These are phyloP conservation scores for Angomonas ambiguus DNA, from an alignment of 208 protist genomes.

Conservation along the genomic window DNA sequence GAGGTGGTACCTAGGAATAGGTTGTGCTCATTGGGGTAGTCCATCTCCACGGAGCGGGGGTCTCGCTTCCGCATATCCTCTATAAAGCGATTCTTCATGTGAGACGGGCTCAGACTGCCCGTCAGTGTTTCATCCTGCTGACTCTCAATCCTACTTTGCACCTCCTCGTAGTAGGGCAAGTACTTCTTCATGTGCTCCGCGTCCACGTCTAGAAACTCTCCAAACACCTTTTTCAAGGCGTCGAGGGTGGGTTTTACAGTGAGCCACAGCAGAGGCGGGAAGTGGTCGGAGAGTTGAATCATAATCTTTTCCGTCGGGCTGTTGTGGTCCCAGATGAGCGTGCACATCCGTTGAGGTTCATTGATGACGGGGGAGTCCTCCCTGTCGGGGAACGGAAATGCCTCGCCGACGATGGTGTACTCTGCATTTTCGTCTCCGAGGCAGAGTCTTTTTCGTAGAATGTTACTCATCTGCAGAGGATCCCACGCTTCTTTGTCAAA, in stretches of 20 bases:
- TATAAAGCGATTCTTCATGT: constrained; percentile 83
- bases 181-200: constrained; percentile 89
- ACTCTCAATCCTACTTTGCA: constrained; percentile 79
- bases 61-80: constrained; percentile 86
- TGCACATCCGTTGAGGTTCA: constrained; percentile 68
- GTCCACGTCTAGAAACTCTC: constrained; percentile 88
- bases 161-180: constrained; percentile 83
- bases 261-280: constrained; percentile 89
- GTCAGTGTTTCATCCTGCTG: constrained; percentile 68
- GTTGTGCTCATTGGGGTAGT: constrained; percentile 78
- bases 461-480: constrained; percentile 74
- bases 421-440: constrained; percentile 72
- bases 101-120: constrained; percentile 64
- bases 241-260: constrained; percentile 76
- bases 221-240: constrained; percentile 79
- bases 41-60: constrained; percentile 70
- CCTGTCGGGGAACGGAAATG: constrained; percentile 84
- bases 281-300: constrained; percentile 84
- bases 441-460: constrained; percentile 71
- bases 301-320: constrained; percentile 87
- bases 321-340: constrained; percentile 87
- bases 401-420: constrained; percentile 92
- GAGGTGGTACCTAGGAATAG: constrained; percentile 81
- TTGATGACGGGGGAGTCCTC: constrained; percentile 90
- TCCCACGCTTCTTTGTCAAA: constrained; percentile 87